Evolutionary conservation across 23 red algal genomes (phyloP).

Genomic region (Chondrus crispus): DNA sequence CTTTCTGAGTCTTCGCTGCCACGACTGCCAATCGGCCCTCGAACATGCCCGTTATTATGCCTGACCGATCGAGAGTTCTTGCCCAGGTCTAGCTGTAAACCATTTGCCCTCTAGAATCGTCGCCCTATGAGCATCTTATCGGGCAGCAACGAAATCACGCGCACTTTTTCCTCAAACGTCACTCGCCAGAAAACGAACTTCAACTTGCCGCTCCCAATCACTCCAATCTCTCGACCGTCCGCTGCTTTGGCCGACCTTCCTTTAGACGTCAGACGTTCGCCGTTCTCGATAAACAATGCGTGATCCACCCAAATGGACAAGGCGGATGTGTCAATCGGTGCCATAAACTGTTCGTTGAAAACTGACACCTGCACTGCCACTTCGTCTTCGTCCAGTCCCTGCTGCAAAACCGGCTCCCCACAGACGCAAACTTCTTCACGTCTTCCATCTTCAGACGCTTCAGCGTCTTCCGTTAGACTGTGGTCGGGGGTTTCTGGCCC

Average conservation of each 20-base stretch:
- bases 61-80: not conserved
- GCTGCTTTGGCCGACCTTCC: not conserved
- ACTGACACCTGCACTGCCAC: not conserved
- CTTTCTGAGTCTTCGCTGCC: not conserved
- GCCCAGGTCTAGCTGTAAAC: not conserved
- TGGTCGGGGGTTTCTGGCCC: not conserved
- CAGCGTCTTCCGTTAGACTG: no score
- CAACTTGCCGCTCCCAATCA: not conserved
- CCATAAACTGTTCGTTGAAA: not conserved
- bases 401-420: not conserved
- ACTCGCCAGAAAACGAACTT: not conserved
- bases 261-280: not conserved
- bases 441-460: not conserved
- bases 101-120: not conserved
- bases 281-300: not conserved
- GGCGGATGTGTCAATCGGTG: not conserved
- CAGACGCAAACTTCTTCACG: not conserved
- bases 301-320: slow-evolving; percentile 1
- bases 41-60: not conserved
- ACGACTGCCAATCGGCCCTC: not conserved
- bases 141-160: not conserved
- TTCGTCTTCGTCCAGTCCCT: not conserved
- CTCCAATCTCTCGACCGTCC: not conserved
- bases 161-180: not conserved
- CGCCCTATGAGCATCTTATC: not conserved